Conservation (phyloP, 139 green algal genomes). For the Chlorella sp. region DNA sequence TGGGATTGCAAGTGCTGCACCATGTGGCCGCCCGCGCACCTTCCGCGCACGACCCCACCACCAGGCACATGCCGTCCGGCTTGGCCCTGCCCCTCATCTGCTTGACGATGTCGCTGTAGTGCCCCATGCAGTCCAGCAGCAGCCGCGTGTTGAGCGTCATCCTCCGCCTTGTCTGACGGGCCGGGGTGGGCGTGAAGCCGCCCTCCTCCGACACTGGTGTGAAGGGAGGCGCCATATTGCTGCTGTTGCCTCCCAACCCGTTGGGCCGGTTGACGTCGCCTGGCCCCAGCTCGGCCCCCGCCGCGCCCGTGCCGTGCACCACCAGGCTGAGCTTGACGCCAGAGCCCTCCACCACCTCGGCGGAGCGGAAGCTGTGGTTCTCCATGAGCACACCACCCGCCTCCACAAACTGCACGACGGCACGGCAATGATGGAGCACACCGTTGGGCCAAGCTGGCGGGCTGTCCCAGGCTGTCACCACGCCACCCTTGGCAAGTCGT, state of each 20-base stretch:
- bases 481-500: too few relatives aligned
- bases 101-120: conserved; percentile 75
- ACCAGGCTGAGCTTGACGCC: conserved; percentile 39
- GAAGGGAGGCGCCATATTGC: neutral
- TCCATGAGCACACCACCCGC: conserved; percentile 50
- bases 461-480: too few relatives aligned
- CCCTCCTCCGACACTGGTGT: neutral
- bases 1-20: too few relatives aligned
- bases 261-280: conserved; percentile 55
- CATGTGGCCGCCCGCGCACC: conserved; percentile 27
- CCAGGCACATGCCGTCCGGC: conserved; percentile 80
- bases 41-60: conserved; percentile 74
- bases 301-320: conserved; percentile 9
- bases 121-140: conserved; percentile 89
- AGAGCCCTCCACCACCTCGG: conserved; percentile 17
- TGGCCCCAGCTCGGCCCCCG: conserved; percentile 8
- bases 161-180: neutral
- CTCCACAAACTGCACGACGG: conserved; percentile 42
- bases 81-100: conserved; percentile 62
- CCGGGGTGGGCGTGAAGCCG: neutral
- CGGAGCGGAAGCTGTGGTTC: conserved; percentile 42
- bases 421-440: too few relatives aligned
- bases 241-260: conserved; percentile 7
- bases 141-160: conserved; percentile 46
- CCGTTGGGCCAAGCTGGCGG: too few relatives aligned